phyloP scores from a whole-genome alignment of 805 yeast genomes.

The Geotrichum ghanense region DNA sequence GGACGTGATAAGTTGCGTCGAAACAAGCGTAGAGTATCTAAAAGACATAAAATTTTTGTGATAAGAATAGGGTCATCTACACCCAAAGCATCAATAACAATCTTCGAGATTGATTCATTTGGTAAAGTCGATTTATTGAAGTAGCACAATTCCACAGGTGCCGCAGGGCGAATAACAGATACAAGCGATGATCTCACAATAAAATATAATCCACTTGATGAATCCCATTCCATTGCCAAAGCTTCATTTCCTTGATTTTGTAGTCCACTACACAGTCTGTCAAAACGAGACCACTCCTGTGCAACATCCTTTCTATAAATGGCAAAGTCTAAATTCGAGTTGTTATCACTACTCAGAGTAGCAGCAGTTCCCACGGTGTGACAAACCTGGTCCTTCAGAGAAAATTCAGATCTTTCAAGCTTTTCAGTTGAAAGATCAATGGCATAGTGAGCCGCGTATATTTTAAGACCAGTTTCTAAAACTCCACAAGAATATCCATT shows the following conservation, averaged over 20 bases:
- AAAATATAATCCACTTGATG: conserved; percentile 22
- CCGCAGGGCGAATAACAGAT: conserved; percentile 26
- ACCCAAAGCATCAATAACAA: conserved; percentile 10
- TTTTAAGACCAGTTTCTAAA: conserved; percentile 40
- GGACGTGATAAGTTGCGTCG: conserved; percentile 30
- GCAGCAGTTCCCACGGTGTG: conserved; percentile 25
- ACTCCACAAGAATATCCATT: conserved; percentile 38
- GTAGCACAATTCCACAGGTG: conserved; percentile 26
- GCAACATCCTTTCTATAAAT: conserved; percentile 29
- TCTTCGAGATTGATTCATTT: conserved; percentile 20
- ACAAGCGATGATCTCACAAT: conserved; percentile 28
- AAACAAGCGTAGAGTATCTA: conserved; percentile 31
- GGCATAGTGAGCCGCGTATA: conserved; percentile 36
- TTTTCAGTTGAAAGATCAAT: conserved; percentile 18
- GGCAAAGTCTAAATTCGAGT: conserved; percentile 19
- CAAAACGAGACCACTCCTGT: conserved; percentile 58
- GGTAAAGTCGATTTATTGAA: conserved; percentile 22
- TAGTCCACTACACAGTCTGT: conserved; percentile 61
- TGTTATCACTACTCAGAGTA: conserved; percentile 8
- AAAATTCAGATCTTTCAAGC: conserved; percentile 15
- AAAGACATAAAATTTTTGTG: conserved; percentile 18
- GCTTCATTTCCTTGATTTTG: conserved; percentile 50
- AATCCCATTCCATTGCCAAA: conserved; percentile 36
- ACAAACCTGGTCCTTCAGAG: conserved; percentile 28
- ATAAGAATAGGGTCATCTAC: conserved; percentile 21